Base-by-base conservation (phyloP, 2,329 filamentous ascomycete species). In the Leptographium galeiforme region DNA sequence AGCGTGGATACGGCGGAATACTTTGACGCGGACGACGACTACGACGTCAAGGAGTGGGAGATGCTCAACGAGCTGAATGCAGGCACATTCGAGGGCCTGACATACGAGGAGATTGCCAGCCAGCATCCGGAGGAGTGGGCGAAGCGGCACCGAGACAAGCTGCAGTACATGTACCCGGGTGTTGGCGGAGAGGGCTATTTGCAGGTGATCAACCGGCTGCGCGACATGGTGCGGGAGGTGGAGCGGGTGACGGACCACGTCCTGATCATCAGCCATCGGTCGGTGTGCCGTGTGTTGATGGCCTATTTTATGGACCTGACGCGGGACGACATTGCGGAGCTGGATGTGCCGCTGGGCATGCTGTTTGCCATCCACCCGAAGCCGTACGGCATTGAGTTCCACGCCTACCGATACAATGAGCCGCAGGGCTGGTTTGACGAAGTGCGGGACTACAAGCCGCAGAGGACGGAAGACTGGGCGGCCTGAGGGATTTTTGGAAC, bases 21-120 rank as follows among this genome's bases (percentile, higher is more conserved):
- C 66, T 98, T 97, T 66, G 87, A 95, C 60, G 76, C 73, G 0
- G 93, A 97, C 59, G 91, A 97, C 25, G 88, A 95, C 52, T 95
- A 91, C 66, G 93, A 97, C 60, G 84, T 94, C 61, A 98, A 98
- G 72, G 87, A 95, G 61, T 95, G 91, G 89, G 87, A 90, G 63
- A 95, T 95, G 88, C 78, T 98, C 51, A 95, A 98, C 64, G 93
- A 98, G 69, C 80, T 98, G 49, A 94, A 97, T 62, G 85, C 91
- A 0, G 93, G 93, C 14, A 78, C 82, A 50, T 95, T 96, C 71
- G 93, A 98, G 64, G 91, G 93, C 50, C 82, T 96, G 74, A 97
- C 93, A 0, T 97, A 98, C 66, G 79, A 86, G 2, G 87, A 95
- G 61, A 97, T 98, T 61, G 84, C 82, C 53, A 71, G 77, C n/a